phyloP scores from a whole-genome alignment of 2,329 filamentous ascomycete genomes.

The Pseudomassariella vexata region DNA sequence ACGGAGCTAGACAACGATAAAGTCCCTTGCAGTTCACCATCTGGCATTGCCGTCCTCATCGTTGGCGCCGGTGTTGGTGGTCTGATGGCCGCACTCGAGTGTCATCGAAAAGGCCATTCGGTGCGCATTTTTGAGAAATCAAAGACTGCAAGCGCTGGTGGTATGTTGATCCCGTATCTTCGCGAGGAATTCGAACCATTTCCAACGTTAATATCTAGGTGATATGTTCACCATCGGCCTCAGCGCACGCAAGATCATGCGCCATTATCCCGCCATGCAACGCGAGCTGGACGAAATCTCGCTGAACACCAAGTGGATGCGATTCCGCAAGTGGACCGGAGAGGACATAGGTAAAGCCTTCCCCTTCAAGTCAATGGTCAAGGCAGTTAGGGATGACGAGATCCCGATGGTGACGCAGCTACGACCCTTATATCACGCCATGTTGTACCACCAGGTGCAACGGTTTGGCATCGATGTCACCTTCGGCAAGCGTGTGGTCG shows the following conservation, averaged over 20 bases:
- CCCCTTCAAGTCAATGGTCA: neutral
- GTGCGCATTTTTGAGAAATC: conserved; percentile 1
- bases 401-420: conserved; percentile 4
- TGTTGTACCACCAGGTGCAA: conserved; percentile 13
- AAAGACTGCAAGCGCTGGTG: neutral
- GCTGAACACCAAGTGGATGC: conserved; percentile 10
- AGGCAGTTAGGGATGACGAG: neutral
- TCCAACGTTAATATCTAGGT: too few relatives aligned
- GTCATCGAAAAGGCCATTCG: conserved; percentile 1
- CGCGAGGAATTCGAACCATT: neutral
- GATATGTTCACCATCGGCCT: conserved; percentile 18
- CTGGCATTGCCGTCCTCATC: conserved; percentile 2
- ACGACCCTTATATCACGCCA: conserved; percentile 6
- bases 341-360: conserved; percentile 12
- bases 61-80: neutral
- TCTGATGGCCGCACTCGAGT: neutral
- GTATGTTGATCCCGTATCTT: neutral
- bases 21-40: neutral
- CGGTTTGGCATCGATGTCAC: conserved; percentile 12
- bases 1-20: too few relatives aligned
- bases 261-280: conserved; percentile 11
- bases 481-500: conserved; percentile 11
- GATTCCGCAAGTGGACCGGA: conserved; percentile 16
- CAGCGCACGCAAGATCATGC: conserved; percentile 10
- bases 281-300: conserved; percentile 9